Conservation (phyloP, 108 stramenopile species). For the Schizochytrium sp. region DNA sequence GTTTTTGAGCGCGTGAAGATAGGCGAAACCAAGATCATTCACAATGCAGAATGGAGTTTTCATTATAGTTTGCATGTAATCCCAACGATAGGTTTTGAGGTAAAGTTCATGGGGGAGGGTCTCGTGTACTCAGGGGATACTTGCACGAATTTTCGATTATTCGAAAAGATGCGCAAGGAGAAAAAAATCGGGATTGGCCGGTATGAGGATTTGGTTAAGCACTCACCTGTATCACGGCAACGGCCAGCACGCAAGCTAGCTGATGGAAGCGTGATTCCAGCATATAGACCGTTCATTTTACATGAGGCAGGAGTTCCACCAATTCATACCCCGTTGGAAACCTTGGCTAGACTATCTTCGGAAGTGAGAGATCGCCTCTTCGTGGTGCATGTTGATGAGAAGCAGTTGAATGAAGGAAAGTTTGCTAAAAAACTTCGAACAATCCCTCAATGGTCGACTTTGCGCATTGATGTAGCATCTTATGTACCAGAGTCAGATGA, state of each 20-base stretch:
- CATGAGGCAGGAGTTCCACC: slow-evolving; percentile 94
- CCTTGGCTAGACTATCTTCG: slow-evolving; percentile 80
- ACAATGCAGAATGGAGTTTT: slow-evolving; percentile 64
- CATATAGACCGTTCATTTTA: slow-evolving; percentile 69
- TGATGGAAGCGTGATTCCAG: neutral
- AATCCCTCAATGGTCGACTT: slow-evolving; percentile 43
- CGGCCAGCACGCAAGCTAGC: slow-evolving; percentile 68
- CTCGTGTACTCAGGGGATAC: slow-evolving; percentile 74
- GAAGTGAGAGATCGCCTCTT: slow-evolving; percentile 85
- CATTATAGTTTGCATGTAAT: slow-evolving; percentile 70
- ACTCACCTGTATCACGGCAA: slow-evolving; percentile 82
- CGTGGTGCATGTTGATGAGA: slow-evolving; percentile 81
- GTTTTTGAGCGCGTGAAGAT: slow-evolving; percentile 88
- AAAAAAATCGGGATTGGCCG: slow-evolving; percentile 78
- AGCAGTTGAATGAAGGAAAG: slow-evolving; percentile 25
- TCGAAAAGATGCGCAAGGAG: slow-evolving; percentile 71
- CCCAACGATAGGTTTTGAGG: slow-evolving; percentile 69
- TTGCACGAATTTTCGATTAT: slow-evolving; percentile 85
- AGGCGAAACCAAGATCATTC: slow-evolving; percentile 79
- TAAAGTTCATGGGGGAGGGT: slow-evolving; percentile 61
- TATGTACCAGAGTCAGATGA: neutral
- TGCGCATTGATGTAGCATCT: neutral
- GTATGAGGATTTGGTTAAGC: slow-evolving; percentile 82
- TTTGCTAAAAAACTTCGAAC: slow-evolving; percentile 8
- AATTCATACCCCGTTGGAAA: slow-evolving; percentile 89